These are phyloP conservation scores for Pythium volutum DNA, from an alignment of 352 stramenopile genomes.

Conservation along the genomic window DNA sequence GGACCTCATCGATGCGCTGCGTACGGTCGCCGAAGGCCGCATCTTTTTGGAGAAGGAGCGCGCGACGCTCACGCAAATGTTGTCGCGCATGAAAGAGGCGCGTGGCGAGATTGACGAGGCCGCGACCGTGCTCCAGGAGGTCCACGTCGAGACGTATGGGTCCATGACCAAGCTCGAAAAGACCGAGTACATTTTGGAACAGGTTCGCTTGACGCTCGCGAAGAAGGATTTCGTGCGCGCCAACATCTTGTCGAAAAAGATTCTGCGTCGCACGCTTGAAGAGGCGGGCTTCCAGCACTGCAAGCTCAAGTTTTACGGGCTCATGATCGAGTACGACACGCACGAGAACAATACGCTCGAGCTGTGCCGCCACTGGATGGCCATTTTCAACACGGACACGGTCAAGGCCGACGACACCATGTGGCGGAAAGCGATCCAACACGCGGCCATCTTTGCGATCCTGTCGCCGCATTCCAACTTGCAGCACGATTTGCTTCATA, in stretches of 20 bases:
- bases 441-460: constrained; percentile 76
- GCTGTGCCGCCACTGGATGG: constrained; percentile 86
- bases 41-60: constrained; percentile 98
- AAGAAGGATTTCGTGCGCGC: constrained; percentile 97
- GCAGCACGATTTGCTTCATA: constrained; percentile 76
- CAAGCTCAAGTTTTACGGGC: constrained; percentile 96
- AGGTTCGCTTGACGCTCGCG: constrained; percentile 95
- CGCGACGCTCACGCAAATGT: constrained; percentile 90
- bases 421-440: constrained; percentile 70
- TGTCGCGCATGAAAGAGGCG: constrained; percentile 92
- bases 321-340: constrained; percentile 96
- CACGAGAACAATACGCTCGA: constrained; percentile 96
- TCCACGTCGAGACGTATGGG: constrained; percentile 98
- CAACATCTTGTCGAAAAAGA: constrained; percentile 97
- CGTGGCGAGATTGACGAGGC: constrained; percentile 92
- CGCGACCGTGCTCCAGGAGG: constrained; percentile 95
- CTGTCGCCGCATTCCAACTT: constrained; percentile 75
- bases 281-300: constrained; percentile 94
- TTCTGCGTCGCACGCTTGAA: constrained; percentile 92
- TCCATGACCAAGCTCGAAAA: constrained; percentile 98
- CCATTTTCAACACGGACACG: constrained; percentile 78
- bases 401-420: constrained; percentile 65
- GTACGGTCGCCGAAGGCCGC: constrained; percentile 95
- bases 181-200: constrained; percentile 98
- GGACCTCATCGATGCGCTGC: constrained; percentile 92